These are phyloP conservation scores for Corylus heterophylla DNA, from an alignment of 306 rosid genomes.

Conservation along the genomic window DNA sequence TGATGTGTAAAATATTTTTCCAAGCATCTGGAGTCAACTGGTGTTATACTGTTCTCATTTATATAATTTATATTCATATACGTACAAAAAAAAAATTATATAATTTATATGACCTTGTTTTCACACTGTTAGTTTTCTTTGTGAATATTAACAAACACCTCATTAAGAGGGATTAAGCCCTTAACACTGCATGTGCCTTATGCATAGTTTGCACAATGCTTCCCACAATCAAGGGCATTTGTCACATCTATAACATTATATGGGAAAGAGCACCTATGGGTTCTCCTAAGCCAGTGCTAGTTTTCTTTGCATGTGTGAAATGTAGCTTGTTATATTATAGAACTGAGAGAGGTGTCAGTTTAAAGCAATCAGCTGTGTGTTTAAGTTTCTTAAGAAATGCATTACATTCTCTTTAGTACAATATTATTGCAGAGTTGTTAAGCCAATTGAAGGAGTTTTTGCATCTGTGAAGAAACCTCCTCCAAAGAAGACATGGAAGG, in stretches of 20 bases:
- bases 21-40: background rate
- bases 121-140: background rate
- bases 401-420: conserved; percentile 27
- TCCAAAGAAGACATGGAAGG: conserved; percentile 86
- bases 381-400: conserved; percentile 26
- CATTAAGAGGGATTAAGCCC: background rate
- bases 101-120: background rate
- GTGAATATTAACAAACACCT: background rate
- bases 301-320: conserved; percentile 1
- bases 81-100: too few species aligned
- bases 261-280: conserved; percentile 10
- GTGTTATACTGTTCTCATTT: background rate
- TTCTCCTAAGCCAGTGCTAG: conserved; percentile 10
- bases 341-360: background rate
- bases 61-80: background rate
- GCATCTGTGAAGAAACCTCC: conserved; percentile 91
- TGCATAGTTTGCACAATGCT: conserved; percentile 1
- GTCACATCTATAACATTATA: conserved; percentile 14
- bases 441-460: conserved; percentile 69
- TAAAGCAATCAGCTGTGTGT: conserved; percentile 6
- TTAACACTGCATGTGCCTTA: conserved; percentile 7
- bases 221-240: conserved; percentile 2
- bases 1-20: background rate
- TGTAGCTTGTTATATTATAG: conserved; percentile 22
- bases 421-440: conserved; percentile 74